A percentile compares a stretch with the other conserved stretches of the same genome.
Conservation (phyloP, 129 eudicot genomes). For the Solidago caesia region DNA sequence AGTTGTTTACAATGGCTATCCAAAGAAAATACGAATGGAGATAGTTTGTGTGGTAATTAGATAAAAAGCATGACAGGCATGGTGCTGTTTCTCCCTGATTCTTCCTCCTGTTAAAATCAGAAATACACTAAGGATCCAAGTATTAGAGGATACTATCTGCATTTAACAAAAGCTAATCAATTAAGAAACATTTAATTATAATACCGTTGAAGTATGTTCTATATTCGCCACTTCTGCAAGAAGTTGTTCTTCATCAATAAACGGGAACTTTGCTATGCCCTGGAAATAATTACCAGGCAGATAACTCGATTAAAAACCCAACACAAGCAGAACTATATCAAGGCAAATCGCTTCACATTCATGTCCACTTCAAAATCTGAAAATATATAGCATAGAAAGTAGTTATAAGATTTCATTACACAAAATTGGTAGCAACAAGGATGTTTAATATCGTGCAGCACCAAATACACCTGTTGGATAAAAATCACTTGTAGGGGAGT, state of each 20-base stretch:
- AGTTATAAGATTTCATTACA: not conserved
- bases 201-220: not conserved
- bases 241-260: slow-evolving; percentile 16
- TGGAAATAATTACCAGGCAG: slow-evolving; percentile 9
- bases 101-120: slow-evolving; percentile 19
- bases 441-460: slow-evolving; percentile 11
- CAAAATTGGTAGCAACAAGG: not conserved
- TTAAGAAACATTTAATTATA: not conserved
- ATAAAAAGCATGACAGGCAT: slow-evolving; percentile 5
- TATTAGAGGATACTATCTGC: not conserved
- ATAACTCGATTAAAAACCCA: not conserved
- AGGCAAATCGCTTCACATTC: slow-evolving; percentile 36
- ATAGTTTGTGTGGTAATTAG: slow-evolving; percentile 18
- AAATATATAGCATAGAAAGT: not conserved
- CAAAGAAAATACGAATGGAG: slow-evolving; percentile 68
- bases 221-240: slow-evolving; percentile 8
- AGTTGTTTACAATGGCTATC: slow-evolving; percentile 66
- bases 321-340: not conserved
- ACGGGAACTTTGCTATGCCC: slow-evolving; percentile 14
- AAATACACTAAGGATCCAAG: not conserved
- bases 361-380: slow-evolving; percentile 51
- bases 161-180: not conserved
- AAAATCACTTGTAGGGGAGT: slow-evolving; percentile 42
- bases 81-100: slow-evolving; percentile 13
- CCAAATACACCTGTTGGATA: not conserved